Percentiles rank a stretch among this genome's conserved stretches.
Conservation (phyloP, 2,329 filamentous ascomycete genomes). For the Trichoderma afroharzianum region DNA sequence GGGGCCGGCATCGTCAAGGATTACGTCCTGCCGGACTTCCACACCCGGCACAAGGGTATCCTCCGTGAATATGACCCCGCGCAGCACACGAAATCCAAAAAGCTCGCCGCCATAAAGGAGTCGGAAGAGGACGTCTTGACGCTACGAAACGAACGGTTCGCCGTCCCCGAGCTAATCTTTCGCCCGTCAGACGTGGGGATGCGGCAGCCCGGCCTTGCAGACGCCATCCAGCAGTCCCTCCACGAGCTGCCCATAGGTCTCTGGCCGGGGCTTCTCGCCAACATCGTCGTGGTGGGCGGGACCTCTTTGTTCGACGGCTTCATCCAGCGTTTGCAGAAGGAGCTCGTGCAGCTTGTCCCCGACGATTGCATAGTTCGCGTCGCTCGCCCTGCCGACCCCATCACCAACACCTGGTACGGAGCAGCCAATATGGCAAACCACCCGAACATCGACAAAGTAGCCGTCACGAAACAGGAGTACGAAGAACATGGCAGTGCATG, state of each 20-base stretch:
- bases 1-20: slow-evolving; percentile 72
- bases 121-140: slow-evolving; percentile 73
- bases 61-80: slow-evolving; percentile 74
- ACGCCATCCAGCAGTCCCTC: slow-evolving; percentile 77
- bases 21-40: slow-evolving; percentile 84
- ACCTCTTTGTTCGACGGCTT: slow-evolving; percentile 79
- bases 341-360: slow-evolving; percentile 67
- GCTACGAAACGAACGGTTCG: slow-evolving; percentile 87
- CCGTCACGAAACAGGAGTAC: slow-evolving; percentile 87
- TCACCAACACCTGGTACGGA: slow-evolving; percentile 81
- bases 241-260: slow-evolving; percentile 72
- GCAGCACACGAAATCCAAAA: slow-evolving; percentile 50
- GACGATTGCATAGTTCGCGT: slow-evolving; percentile 77
- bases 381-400: slow-evolving; percentile 64
- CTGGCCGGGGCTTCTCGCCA: slow-evolving; percentile 79
- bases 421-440: slow-evolving; percentile 74
- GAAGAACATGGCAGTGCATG: slow-evolving; percentile 77
- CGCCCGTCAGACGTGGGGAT: slow-evolving; percentile 81
- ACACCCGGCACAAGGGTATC: slow-evolving; percentile 58
- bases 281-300: slow-evolving; percentile 85
- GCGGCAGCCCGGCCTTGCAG: slow-evolving; percentile 75
- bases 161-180: slow-evolving; percentile 86
- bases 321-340: slow-evolving; percentile 70
- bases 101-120: slow-evolving; percentile 41
- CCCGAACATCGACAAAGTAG: slow-evolving; percentile 60